Evolutionary conservation across 2,329 filamentous ascomycete genomes (phyloP), one percentile per base, ranked within the genome.

Genomic region (Pseudogymnoascus sp.): DNA sequence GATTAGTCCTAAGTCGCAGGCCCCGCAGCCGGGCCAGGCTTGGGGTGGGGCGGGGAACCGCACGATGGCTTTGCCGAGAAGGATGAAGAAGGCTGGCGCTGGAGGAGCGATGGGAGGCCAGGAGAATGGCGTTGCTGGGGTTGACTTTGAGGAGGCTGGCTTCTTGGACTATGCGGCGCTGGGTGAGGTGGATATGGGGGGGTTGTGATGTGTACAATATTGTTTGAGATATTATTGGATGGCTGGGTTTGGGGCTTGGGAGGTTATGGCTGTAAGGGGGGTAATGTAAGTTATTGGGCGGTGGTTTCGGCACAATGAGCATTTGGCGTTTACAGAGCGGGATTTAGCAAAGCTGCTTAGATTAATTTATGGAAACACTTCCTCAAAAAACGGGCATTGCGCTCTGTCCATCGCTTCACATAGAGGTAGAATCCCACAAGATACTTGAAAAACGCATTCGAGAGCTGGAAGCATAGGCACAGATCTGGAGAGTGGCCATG

Each of bases 81-180:
- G 64, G 63, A 67, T 62, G 66, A 64, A 63, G 62, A 65, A 44
- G 62, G 24, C 59, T 61, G 60, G 50, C 63, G 67, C 66, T 64
- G 75, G 74, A 68, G 64, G 64, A 59, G 61, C 62, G 4, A 19
- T 19, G 19, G 19, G 19, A 19, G 78, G 72, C 0, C 80, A 84
- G 70, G 81, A 84, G 70, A 83, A 82, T 66, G 74, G 75, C 66
- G 61, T 72, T 6, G 64, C 74, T 67, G 37, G 26, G 62, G 72
- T 73, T 4, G 68, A 91, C 71, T 91, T 91, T 72, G 86, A 82
- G 64, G 88, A 91, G 64, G 88, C 88, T 0, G 79, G 82, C 0
- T 91, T 91, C 65, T 72, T 87, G 62, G 83, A 85, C 63, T 77
- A 73, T 68, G 65, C 63, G 6, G 61, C 62, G 16, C 56, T 44